These are phyloP conservation scores for Podospora didyma DNA, from an alignment of 495 filamentous ascomycete species.

Conservation along the genomic window DNA sequence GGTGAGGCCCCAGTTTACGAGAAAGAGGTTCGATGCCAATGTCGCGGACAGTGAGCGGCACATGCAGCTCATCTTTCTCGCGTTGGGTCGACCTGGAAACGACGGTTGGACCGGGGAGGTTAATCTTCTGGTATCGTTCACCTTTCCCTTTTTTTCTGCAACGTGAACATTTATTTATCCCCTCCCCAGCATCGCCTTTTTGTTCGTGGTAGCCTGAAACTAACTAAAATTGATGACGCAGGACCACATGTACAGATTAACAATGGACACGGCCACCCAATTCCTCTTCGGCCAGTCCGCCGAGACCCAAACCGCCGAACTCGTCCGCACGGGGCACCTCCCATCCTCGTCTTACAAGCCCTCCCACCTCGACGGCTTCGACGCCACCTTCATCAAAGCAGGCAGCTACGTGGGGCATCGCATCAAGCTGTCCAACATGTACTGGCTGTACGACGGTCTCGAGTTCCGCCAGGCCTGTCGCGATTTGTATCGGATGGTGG, in stretches of 20 bases:
- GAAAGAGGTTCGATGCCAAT: conserved; percentile 3
- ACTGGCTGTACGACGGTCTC: conserved; percentile 4
- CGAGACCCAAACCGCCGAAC: conserved; percentile 6
- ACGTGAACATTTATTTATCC: neutral
- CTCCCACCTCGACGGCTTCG: conserved; percentile 7
- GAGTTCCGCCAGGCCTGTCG: conserved; percentile 4
- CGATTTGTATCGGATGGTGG: conserved; percentile 10
- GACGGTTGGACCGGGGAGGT: conserved; percentile 4
- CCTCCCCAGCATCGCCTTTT: too few relatives aligned
- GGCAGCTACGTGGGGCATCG: conserved; percentile 5
- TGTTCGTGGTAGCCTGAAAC: too few relatives aligned
- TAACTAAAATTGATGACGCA: too few relatives aligned
- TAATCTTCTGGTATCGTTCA: neutral
- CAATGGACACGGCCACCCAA: conserved; percentile 10
- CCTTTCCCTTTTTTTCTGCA: neutral
- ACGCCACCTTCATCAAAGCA: conserved; percentile 8
- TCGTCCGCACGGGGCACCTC: neutral
- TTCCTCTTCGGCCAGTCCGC: conserved; percentile 9
- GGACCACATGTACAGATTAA: conserved; percentile 5
- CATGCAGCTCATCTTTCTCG: conserved; percentile 1
- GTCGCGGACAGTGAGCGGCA: conserved; percentile 6
- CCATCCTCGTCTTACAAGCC: too few relatives aligned
- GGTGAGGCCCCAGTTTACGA: conserved; percentile 9
- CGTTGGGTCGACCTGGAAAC: neutral
- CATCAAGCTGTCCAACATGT: conserved; percentile 12